Base-by-base conservation (phyloP, 208 protist species). In the Tritrichomonas musculus region DNA sequence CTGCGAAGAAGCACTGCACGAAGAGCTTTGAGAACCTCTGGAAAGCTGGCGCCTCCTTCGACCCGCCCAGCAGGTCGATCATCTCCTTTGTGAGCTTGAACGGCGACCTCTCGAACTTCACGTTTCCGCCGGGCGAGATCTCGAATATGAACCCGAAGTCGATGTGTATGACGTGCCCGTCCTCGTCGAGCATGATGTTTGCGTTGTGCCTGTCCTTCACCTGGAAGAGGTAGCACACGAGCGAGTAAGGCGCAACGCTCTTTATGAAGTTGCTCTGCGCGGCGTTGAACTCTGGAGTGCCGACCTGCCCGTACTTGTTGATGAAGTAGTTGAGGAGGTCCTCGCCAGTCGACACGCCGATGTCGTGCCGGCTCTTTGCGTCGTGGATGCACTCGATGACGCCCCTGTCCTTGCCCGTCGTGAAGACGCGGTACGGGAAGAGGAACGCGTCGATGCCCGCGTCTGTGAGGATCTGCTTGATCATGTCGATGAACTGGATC, bases 311-410 rank as follows among this genome's bases (percentile, higher is more conserved):
- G 94, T 97, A 98, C 14, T 96, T 98, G 94, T 96, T 96, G 36
- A 97, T 95, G 95, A 98, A 98, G 94, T 97, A 98, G 93, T 98
- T 96, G 9, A 96, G 96, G 5, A 98, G 53, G 94, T 96, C 97
- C 36, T 95, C 96, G 94, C 97, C 97, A 39, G 96, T 95, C 49
- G 94, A 92, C 94, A 97, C 97, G 65, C 97, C 97, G 92, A 98
- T 96, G 80, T 98, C 96, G 93, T 98, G 97, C n/a, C 97, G 96
- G 92, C 96, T 97, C 92, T 96, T 95, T 8, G 97, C 95, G 72
- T 96, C 93, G 25, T 96, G 96, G 75, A 98, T 96, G 93, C 95
- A 96, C 94, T 98, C 97, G 93, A 98, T 97, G 92, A 98, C 96
- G 80, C 97, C 97, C 9, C 77, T 25, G 92, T 96, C 96, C 25